phyloP scores from a whole-genome alignment of 768 basidiomycete genomes.

The Suillus cothurnatus region DNA sequence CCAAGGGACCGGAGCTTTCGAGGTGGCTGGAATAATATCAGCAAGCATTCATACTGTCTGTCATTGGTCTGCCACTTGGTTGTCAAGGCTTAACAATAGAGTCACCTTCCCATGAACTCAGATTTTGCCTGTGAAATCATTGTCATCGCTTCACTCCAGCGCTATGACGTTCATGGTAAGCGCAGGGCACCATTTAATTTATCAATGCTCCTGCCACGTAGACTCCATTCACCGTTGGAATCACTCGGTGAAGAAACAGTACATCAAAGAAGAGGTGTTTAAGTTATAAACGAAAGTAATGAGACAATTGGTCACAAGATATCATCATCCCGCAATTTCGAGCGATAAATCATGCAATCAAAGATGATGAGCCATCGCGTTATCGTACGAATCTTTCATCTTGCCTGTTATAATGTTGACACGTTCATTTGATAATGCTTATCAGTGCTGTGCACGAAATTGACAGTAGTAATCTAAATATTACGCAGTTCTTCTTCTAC shows the following conservation, averaged over 20 bases:
- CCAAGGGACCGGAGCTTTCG: slow-evolving; percentile 17
- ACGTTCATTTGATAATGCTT: slow-evolving; percentile 4
- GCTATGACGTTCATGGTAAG: background rate
- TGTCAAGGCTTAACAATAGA: slow-evolving; percentile 21
- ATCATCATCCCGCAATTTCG: background rate
- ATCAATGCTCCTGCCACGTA: background rate
- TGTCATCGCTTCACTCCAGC: background rate
- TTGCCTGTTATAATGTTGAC: background rate
- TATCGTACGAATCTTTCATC: background rate
- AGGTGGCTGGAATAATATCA: slow-evolving; percentile 12
- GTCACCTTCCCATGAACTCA: slow-evolving; percentile 14
- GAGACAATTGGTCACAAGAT: background rate
- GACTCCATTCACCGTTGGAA: background rate
- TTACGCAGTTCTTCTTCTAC: background rate
- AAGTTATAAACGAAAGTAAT: background rate
- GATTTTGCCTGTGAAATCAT: slow-evolving; percentile 1
- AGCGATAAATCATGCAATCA: background rate
- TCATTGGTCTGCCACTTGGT: slow-evolving; percentile 18
- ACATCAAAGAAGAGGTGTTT: background rate
- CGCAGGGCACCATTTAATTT: background rate
- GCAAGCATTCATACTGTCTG: slow-evolving; percentile 14
- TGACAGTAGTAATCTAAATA: slow-evolving; percentile 3
- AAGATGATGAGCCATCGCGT: background rate
- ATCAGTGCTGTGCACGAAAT: slow-evolving; percentile 10
- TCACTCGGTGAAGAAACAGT: too few relatives aligned